A percentile compares a stretch with the other conserved stretches of the same genome.
Conservation (phyloP, 352 stramenopile genomes). For the Albugo laibachii region DNA sequence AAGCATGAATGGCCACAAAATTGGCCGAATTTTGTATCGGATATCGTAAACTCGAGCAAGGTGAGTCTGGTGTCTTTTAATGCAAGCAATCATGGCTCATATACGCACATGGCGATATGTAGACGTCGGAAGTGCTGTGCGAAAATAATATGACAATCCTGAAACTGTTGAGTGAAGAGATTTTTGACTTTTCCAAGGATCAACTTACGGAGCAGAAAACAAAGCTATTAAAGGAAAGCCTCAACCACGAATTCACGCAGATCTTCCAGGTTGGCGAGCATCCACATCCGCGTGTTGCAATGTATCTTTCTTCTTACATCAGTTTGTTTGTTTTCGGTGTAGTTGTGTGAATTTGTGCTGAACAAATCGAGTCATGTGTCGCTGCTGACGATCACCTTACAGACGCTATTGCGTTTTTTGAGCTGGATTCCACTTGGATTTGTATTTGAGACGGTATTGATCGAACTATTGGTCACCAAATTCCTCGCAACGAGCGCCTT, state of each 20-base stretch:
- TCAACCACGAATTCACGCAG: slow-evolving; percentile 96
- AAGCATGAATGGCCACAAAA: slow-evolving; percentile 99
- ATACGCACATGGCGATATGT: neutral
- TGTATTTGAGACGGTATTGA: slow-evolving; percentile 95
- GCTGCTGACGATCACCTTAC: slow-evolving; percentile 90
- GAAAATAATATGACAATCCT: slow-evolving; percentile 99
- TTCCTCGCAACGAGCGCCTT: slow-evolving; percentile 90
- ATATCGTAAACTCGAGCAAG: slow-evolving; percentile 87
- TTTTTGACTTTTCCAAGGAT: slow-evolving; percentile 98
- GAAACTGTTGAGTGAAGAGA: slow-evolving; percentile 96
- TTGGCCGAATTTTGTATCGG: slow-evolving; percentile 97
- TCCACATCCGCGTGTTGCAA: neutral
- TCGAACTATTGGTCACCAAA: slow-evolving; percentile 91
- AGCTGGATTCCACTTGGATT: slow-evolving; percentile 97
- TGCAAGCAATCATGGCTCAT: neutral
- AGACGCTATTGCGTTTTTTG: slow-evolving; percentile 94
- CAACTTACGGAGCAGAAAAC: slow-evolving; percentile 97
- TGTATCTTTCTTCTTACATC: neutral
- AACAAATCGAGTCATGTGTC: slow-evolving; percentile 83
- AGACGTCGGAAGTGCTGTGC: slow-evolving; percentile 93
- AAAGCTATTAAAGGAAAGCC: slow-evolving; percentile 93
- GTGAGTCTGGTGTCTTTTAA: slow-evolving; percentile 14
- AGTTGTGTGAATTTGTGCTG: slow-evolving; percentile 97
- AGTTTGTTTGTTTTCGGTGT: slow-evolving; percentile 6
- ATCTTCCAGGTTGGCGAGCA: slow-evolving; percentile 78